These are phyloP conservation scores for Ilex asprella DNA, from an alignment of 257 asterid species.

Conservation along the genomic window DNA sequence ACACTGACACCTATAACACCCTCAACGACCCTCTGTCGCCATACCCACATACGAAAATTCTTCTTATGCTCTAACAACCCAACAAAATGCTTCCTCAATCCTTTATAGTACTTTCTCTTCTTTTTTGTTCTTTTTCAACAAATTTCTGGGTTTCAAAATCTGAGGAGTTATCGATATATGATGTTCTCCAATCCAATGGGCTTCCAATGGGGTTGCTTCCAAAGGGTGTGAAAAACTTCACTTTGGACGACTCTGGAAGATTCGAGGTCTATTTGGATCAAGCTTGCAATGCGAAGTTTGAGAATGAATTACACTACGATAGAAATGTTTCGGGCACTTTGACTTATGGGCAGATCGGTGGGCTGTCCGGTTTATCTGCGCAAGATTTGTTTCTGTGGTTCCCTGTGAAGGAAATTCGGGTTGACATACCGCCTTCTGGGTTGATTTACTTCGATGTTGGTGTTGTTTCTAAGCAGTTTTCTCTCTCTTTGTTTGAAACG, in stretches of 20 bases:
- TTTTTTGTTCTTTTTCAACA: background rate
- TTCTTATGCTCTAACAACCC: background rate
- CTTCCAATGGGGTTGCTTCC: conserved; percentile 86
- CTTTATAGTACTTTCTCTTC: background rate
- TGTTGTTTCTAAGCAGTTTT: conserved; percentile 91
- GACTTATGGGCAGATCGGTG: conserved; percentile 56
- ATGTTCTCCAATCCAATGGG: conserved; percentile 57
- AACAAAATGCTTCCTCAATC: conserved; percentile 3
- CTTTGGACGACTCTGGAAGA: conserved; percentile 52
- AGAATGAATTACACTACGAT: conserved; percentile 79
- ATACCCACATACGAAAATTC: no score
- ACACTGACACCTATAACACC: background rate
- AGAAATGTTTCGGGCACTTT: conserved; percentile 59
- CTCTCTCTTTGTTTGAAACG: conserved; percentile 73
- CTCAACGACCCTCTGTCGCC: background rate
- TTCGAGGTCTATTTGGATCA: conserved; percentile 68
- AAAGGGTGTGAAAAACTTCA: conserved; percentile 68
- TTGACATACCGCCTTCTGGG: conserved; percentile 84
- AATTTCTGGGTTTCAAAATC: background rate
- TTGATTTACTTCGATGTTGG: conserved; percentile 90
- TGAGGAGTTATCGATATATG: conserved; percentile 49
- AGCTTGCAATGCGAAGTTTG: conserved; percentile 87
- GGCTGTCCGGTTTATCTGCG: conserved; percentile 70
- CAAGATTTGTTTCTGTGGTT: conserved; percentile 96
- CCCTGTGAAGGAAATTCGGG: conserved; percentile 78